Evolutionary conservation across 345 rosid species (phyloP).

Genomic region (Salix dunnii): DNA sequence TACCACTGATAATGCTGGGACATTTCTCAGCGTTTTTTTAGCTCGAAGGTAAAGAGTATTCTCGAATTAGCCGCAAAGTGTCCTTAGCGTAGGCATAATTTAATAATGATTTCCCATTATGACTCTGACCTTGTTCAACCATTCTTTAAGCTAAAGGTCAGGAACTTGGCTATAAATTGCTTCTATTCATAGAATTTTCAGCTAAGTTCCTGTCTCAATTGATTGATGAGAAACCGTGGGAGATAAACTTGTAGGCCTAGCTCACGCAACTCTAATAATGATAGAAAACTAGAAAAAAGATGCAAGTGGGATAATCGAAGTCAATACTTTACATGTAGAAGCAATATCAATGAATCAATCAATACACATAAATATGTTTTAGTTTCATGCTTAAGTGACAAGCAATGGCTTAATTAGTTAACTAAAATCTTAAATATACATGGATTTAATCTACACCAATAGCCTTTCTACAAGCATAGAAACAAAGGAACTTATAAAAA

Average conservation of each 20-base stretch:
- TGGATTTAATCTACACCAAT: constrained; percentile 42
- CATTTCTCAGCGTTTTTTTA: background rate
- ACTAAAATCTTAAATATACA: constrained; percentile 23
- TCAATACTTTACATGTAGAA: constrained; percentile 12
- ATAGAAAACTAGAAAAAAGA: constrained; percentile 3
- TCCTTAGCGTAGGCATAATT: too few relatives aligned
- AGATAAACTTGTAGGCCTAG: background rate
- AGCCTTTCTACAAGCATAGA: constrained; percentile 15
- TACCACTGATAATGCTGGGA: background rate
- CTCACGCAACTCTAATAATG: constrained; percentile 18
- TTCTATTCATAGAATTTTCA: background rate
- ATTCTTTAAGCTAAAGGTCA: background rate
- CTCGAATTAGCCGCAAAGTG: too few relatives aligned
- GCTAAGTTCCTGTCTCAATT: background rate
- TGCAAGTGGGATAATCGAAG: constrained; percentile 9
- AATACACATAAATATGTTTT: background rate
- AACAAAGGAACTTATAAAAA: constrained; percentile 10
- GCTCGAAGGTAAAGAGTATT: too few relatives aligned
- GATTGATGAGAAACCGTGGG: background rate
- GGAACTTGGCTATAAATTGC: background rate
- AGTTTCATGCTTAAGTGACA: constrained; percentile 28
- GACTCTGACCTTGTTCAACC: too few relatives aligned
- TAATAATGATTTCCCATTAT: too few relatives aligned
- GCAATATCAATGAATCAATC: background rate
- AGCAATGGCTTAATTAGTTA: constrained; percentile 32